Conservation (phyloP, 73 alveolate genomes). For the Paramecium caudatum region DNA sequence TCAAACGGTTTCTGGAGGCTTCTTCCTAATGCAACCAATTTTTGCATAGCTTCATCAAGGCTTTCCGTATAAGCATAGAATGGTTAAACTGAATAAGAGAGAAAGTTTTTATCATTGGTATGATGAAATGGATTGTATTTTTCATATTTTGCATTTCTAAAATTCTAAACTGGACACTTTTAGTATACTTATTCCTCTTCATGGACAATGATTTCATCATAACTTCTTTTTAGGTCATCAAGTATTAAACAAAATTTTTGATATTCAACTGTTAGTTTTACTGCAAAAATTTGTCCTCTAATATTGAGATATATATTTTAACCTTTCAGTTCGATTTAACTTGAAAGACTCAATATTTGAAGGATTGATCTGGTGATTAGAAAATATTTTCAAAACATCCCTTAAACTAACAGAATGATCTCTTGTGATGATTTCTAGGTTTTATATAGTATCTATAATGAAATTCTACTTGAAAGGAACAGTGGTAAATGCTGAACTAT, state of each 20-base stretch:
- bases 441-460: conserved; percentile 31
- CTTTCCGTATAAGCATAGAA: conserved; percentile 60
- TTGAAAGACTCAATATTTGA: not conserved
- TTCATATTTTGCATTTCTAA: conserved; percentile 59
- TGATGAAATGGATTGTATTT: conserved; percentile 67
- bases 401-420: conserved; percentile 44
- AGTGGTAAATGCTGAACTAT: too few species aligned
- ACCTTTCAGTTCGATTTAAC: too few species aligned
- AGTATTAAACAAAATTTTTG: too few species aligned
- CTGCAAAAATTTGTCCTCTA: too few species aligned
- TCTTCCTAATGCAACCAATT: conserved; percentile 51
- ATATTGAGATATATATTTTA: too few species aligned
- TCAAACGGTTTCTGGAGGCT: conserved; percentile 49
- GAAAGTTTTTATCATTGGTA: conserved; percentile 36
- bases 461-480: conserved; percentile 21
- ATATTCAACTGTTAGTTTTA: too few species aligned
- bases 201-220: too few species aligned
- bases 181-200: not conserved
- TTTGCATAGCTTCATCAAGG: conserved; percentile 57
- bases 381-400: conserved; percentile 26
- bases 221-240: too few species aligned
- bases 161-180: not conserved
- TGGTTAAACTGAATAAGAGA: conserved; percentile 20
- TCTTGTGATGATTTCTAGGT: conserved; percentile 60
- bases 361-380: conserved; percentile 2